Evolutionary conservation across 768 basidiomycete species (phyloP), one percentile per base, ranked within the genome.

Genomic region (Calocera cornea): DNA sequence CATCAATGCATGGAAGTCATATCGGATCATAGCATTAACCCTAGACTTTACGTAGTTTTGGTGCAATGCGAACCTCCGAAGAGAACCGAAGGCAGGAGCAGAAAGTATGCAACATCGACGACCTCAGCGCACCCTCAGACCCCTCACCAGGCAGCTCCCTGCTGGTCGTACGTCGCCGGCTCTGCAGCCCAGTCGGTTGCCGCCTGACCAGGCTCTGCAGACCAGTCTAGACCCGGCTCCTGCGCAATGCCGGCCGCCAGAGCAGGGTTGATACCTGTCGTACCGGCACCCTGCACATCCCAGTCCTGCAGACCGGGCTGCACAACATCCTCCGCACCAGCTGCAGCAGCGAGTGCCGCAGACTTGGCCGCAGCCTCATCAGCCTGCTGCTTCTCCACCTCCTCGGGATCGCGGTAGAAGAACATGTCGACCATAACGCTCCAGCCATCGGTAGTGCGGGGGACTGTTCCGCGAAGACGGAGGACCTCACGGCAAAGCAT

Each of bases 401-500:
- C 97, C 78, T 99, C 95, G 69, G 95, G 94, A 81, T 97, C 95
- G 75, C 95, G 91, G 86, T 98, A 98, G 88, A 97, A 94, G 89
- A 95, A 95, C 88, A 95, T 89, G 79, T 95, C 95, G 72, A 95
- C 93, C 92, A 98, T 97, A 78, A 97, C 89, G 77, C 87, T 90
- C 97, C 97, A 99, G 74, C 90, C 91, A 70, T 95, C 94, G 70
- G 85, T 78, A 44, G 92, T 89, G 73, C 97, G 86, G 69, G 93
- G 89, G 78, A 98, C 87, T 67, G 91, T 90, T 60, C 97, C 97
- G 70, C 93, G 87, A 75, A 99, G 84, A 75, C 97, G 87, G 79
- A 99, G 89, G 73, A 97, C 93, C 77, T 99, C 97, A 73, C 97
- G 90, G 76, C 91, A 90, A 72, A 99, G 89, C 74, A 99, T 79